Evolutionary conservation across 768 basidiomycete genomes (phyloP), one percentile per base, ranked within the genome.

Genomic region (Lactarius quietus): DNA sequence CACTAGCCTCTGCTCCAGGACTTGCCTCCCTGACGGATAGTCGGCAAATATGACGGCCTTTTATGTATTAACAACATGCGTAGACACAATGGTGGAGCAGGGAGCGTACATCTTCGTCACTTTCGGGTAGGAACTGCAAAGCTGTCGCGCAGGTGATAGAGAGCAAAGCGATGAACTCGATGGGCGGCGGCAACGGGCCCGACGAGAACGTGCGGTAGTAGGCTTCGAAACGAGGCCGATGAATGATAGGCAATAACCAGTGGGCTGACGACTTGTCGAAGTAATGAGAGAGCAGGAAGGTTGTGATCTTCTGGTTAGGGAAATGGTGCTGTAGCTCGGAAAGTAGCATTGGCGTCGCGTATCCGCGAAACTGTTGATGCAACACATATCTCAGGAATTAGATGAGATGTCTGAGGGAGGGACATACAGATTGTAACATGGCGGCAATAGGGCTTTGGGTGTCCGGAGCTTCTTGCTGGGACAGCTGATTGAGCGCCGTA

Each of bases 101-200:
- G 18, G 28, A 31, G 53, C 71, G 29, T 41, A 72, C 71, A 17
- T 70, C 71, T 54, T 72, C 59, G 18, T 62, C 57, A 4, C 41
- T 64, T 57, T 71, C 69, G 5, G 71, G 71, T 38, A 72, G 59
- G 39, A 72, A 72, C 33, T 72, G 71, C 57, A 72, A 62, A 20
- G 71, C 61, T 7, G 61, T 62, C 35, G 71, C 71, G 56, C 71
- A 72, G 28, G 69, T 65, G 23, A 72, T 70, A 35, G 71, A 64
- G 6, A 72, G 61, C n/a, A 72, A 63, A 2, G 69, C 71, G 23
- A 67, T 39, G 23, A 72, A 72, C 14, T 72, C 71, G 39, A 67
- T 23, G 38, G 55, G 59, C 6, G 71, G 71, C 14, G 69, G 64
- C 23, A 71, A 53, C 15, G 55, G 15, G 17, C 64, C 66, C 1